These are phyloP conservation scores for Suhomyces bokatorum DNA, from an alignment of 1,139 yeast species.

Conservation along the genomic window DNA sequence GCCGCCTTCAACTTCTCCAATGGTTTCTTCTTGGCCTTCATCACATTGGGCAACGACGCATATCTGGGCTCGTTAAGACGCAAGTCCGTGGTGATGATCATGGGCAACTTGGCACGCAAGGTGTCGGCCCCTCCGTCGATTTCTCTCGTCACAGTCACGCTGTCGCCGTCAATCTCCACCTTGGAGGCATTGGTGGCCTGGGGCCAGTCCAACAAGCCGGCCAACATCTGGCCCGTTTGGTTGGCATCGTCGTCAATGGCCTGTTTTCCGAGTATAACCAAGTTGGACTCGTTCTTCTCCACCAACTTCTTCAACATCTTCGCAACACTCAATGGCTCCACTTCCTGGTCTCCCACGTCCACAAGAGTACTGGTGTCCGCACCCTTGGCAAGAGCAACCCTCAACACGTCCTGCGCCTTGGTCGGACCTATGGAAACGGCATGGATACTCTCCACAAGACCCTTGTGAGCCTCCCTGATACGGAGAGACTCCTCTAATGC, in stretches of 20 bases:
- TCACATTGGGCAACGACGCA: slow-evolving; percentile 89
- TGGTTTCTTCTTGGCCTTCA: slow-evolving; percentile 98
- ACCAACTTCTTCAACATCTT: slow-evolving; percentile 77
- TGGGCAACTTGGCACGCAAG: slow-evolving; percentile 73
- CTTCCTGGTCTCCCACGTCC: slow-evolving; percentile 69
- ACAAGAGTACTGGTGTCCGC: slow-evolving; percentile 83
- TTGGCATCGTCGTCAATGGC: slow-evolving; percentile 94
- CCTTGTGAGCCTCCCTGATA: slow-evolving; percentile 68
- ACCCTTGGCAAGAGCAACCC: slow-evolving; percentile 93
- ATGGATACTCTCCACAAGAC: slow-evolving; percentile 77
- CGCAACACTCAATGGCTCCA: slow-evolving; percentile 92
- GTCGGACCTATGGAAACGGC: slow-evolving; percentile 91
- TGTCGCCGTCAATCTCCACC: slow-evolving; percentile 64
- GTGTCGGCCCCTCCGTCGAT: slow-evolving; percentile 94
- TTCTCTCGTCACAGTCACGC: slow-evolving; percentile 81
- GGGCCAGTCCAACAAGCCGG: slow-evolving; percentile 94
- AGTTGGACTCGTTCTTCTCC: slow-evolving; percentile 67
- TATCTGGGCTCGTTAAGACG: slow-evolving; percentile 94
- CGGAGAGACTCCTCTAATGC: slow-evolving; percentile 91
- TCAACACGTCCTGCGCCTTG: slow-evolving; percentile 83
- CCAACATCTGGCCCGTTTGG: slow-evolving; percentile 97
- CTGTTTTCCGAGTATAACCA: slow-evolving; percentile 90
- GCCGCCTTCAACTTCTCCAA: slow-evolving; percentile 65
- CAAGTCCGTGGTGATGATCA: slow-evolving; percentile 87
- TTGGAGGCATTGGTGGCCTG: slow-evolving; percentile 97